Evolutionary conservation across 129 eudicot genomes (phyloP), one percentile per base, ranked within the genome.

Genomic region (Ambrosia trifida): DNA sequence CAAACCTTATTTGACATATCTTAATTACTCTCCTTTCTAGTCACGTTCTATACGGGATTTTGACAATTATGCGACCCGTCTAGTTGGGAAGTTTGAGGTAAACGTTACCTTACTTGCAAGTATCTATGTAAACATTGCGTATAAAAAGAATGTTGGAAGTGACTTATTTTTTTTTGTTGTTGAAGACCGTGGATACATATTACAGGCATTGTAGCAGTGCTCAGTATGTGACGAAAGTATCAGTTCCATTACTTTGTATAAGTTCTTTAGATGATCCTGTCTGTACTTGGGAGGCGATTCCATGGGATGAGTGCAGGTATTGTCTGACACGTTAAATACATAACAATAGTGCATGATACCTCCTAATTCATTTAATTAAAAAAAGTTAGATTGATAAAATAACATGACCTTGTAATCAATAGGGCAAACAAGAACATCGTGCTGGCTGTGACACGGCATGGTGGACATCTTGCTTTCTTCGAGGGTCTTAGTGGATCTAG

Each of bases 231-330:
- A 83, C 84, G n/a, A 74, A 78, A 46, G 97, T 94, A 51, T 53
- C 85, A 3, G 84, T 89, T 36, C 99, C 99, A 64, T 85, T 94
- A 53, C 88, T 94, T 32, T 94, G 99, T 79, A 84, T 94, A 51
- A 89, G 90, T 84, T 81, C 99, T 53, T 84, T 90, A 76, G 99
- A 94, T 70, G 99, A 94, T 77, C 99, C 99, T 19, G 75, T 94
- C 24, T 94, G 99, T 79, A 94, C 99, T 12, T 77, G 74, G 33
- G 99, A 94, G 78, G 97, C 99, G 73, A 90, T 94, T 79, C 99
- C 99, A 4, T 94, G 93, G 93, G 97, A 94, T 75, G 99, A 94
- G 64, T 94, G 99, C 91, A 84, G 97, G 99, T 88, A 83, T 54
- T 14, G 54, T 30, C 58, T 31, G 8, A 28, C 19, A 8, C 9